phyloP scores from a whole-genome alignment of 352 stramenopile species.

The Ophiocytium majus region DNA sequence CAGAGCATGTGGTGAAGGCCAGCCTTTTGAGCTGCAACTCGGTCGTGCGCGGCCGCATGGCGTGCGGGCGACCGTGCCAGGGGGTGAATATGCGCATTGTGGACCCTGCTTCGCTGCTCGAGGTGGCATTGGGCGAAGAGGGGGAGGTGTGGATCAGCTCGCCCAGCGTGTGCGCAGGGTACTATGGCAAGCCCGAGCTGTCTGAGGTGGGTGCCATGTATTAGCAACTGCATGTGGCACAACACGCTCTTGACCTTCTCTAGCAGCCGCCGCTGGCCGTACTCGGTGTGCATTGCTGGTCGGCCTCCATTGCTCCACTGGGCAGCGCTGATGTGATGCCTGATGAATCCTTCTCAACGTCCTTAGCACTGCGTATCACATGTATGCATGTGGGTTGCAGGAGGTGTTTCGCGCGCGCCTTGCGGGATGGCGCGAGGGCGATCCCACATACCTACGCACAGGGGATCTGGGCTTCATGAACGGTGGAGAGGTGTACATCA shows the following conservation, averaged over 20 bases:
- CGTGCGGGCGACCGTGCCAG: no score
- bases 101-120: constrained; percentile 1
- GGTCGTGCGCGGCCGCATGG: neutral
- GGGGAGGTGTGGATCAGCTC: constrained; percentile 29
- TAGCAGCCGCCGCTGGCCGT: no score
- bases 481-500: constrained; percentile 91
- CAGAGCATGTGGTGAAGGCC: constrained; percentile 83
- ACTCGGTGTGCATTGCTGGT: no score
- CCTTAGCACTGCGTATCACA: no score
- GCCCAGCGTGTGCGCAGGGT: constrained; percentile 18
- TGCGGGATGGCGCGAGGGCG: no score
- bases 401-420: neutral
- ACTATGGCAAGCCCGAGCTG: constrained; percentile 18
- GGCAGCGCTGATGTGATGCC: no score
- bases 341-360: no score
- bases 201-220: no score
- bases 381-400: no score
- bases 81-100: constrained; percentile 64
- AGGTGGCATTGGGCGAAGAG: constrained; percentile 6
- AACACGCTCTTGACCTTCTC: no score
- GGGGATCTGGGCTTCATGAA: constrained; percentile 96
- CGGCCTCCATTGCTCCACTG: no score
- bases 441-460: constrained; percentile 91
- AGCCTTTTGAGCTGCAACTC: neutral
- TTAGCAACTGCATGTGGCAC: no score